Evolutionary conservation across 129 eudicot species (phyloP).

Genomic region (Mikania micrantha): DNA sequence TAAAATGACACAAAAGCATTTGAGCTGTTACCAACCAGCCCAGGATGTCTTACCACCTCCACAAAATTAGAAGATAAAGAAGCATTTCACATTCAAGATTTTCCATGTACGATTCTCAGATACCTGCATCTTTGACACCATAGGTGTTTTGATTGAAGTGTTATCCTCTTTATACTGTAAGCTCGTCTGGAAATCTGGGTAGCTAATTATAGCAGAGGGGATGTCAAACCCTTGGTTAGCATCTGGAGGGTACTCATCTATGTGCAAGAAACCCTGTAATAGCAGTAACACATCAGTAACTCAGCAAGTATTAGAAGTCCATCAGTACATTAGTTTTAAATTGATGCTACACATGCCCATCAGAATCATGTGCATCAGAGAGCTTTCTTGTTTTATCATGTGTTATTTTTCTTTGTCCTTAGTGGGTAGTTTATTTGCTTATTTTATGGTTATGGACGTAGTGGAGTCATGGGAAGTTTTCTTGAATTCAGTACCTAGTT

Average conservation of each 20-base stretch:
- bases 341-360: no score
- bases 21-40: not conserved
- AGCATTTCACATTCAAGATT: not conserved
- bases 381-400: no score
- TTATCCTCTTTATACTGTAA: constrained; percentile 39
- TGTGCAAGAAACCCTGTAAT: constrained; percentile 88
- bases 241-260: constrained; percentile 98
- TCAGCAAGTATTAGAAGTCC: no score
- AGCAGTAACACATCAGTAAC: constrained; percentile 6
- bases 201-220: constrained; percentile 87
- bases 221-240: constrained; percentile 99
- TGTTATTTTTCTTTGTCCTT: no score
- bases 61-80: constrained; percentile 1
- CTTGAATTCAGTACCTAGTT: no score
- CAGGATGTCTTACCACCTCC: not conserved
- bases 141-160: constrained; percentile 37
- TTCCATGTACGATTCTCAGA: not conserved
- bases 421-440: no score
- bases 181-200: constrained; percentile 61
- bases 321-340: no score
- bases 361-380: no score
- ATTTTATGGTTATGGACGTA: no score
- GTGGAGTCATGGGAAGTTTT: no score
- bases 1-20: not conserved
- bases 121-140: constrained; percentile 77